phyloP scores from a whole-genome alignment of 2,329 filamentous ascomycete species.

The Penicillium sp. region DNA sequence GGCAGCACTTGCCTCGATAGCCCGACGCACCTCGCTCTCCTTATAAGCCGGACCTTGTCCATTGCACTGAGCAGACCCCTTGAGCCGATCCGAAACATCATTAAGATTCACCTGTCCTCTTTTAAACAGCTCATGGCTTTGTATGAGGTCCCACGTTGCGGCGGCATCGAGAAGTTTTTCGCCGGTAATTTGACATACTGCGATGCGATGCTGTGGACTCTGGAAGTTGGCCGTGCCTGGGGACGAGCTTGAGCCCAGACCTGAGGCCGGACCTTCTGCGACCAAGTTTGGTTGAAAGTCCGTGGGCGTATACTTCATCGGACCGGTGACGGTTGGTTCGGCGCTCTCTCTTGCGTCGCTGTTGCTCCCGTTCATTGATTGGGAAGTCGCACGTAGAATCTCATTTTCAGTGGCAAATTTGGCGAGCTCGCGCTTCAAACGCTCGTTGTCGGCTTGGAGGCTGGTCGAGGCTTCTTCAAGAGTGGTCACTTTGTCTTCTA shows the following conservation, averaged over 20 bases:
- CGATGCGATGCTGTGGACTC: constrained; percentile 71
- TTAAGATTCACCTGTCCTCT: constrained; percentile 76
- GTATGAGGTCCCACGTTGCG: constrained; percentile 87
- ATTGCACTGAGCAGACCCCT: constrained; percentile 73
- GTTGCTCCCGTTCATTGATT: constrained; percentile 39
- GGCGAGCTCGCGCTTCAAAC: constrained; percentile 77
- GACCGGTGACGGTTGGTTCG: constrained; percentile 58
- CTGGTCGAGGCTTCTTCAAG: constrained; percentile 72
- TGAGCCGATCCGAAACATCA: constrained; percentile 75
- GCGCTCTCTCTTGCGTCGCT: constrained; percentile 35
- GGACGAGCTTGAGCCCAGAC: neutral
- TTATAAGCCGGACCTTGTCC: constrained; percentile 86
- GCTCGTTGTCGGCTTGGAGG: constrained; percentile 79
- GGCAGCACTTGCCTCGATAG: constrained; percentile 75
- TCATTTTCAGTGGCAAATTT: constrained; percentile 87
- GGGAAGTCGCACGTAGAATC: constrained; percentile 77
- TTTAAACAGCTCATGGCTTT: constrained; percentile 72
- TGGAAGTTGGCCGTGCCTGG: too few species aligned
- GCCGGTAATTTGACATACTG: constrained; percentile 60
- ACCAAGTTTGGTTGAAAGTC: constrained; percentile 67
- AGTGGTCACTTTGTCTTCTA: constrained; percentile 77
- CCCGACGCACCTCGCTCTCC: constrained; percentile 67
- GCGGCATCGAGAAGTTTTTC: constrained; percentile 69
- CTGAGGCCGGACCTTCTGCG: constrained; percentile 37
- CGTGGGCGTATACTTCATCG: constrained; percentile 67